Evolutionary conservation across 176 grass and related monocot genomes (phyloP).

Genomic region (Aegilops sharonensis): DNA sequence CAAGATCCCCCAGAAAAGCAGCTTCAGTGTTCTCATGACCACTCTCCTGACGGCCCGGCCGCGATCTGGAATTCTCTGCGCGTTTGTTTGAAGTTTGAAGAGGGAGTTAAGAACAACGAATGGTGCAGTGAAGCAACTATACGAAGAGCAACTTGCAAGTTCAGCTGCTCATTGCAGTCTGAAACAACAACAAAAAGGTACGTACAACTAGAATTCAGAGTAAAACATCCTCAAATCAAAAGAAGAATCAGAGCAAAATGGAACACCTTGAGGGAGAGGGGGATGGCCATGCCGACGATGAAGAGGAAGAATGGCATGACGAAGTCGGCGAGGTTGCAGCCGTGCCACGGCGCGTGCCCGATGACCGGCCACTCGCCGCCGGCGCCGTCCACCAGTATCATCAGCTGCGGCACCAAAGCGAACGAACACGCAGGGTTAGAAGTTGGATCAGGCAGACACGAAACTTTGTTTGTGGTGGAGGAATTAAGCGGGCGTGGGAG

Average conservation of each 20-base stretch:
- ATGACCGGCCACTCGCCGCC: constrained; percentile 90
- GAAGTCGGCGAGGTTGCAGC: constrained; percentile 95
- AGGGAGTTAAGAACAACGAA: not conserved
- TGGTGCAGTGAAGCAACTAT: not conserved
- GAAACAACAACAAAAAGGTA: not conserved
- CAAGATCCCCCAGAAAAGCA: constrained; percentile 90
- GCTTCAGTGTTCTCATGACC: constrained; percentile 64
- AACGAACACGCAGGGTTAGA: too few relatives aligned
- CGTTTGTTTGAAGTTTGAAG: not conserved
- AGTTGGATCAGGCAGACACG: too few relatives aligned
- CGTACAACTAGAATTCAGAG: not conserved
- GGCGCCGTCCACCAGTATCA: constrained; percentile 93
- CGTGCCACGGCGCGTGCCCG: constrained; percentile 82
- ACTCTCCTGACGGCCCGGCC: constrained; percentile 60
- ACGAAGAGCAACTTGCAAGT: too few relatives aligned
- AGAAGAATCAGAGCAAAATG: too few relatives aligned
- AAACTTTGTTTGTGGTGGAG: too few relatives aligned
- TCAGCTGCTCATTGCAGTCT: not conserved
- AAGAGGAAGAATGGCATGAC: constrained; percentile 99
- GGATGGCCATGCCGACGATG: constrained; percentile 93
- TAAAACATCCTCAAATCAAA: too few relatives aligned
- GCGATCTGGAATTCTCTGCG: constrained; percentile 76
- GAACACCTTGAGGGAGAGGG: constrained; percentile 83
- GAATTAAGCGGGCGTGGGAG: too few relatives aligned
- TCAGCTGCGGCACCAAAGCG: constrained; percentile 49